Percentiles rank a stretch among this genome's conserved stretches.
phyloP scores from a whole-genome alignment of 2,329 filamentous ascomycete species.

The Neospermospora avenae region DNA sequence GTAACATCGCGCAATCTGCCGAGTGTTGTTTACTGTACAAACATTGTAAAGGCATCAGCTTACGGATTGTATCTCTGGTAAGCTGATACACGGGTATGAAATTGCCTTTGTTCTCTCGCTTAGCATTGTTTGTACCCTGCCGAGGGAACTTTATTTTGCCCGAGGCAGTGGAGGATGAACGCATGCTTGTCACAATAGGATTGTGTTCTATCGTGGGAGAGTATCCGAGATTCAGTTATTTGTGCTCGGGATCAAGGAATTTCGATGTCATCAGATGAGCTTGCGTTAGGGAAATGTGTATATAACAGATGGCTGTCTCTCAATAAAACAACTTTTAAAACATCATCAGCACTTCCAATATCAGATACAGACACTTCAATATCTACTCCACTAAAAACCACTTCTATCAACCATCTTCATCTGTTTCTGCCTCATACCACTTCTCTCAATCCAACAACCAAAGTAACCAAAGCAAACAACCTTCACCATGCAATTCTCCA shows the following conservation, averaged over 20 bases:
- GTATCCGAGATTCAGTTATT: neutral
- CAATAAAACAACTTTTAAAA: neutral
- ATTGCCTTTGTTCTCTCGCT: neutral
- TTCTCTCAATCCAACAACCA: neutral
- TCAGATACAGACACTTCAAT: neutral
- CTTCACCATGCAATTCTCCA: conserved; percentile 3
- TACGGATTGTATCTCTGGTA: neutral
- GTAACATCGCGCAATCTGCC: neutral
- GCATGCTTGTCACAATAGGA: neutral
- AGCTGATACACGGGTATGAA: neutral
- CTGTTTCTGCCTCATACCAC: neutral
- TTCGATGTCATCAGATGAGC: neutral
- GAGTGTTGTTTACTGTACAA: neutral
- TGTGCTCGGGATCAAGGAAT: neutral
- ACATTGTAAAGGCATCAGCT: neutral
- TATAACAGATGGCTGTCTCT: neutral
- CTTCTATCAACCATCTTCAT: neutral
- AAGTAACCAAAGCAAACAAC: neutral
- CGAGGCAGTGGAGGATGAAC: neutral
- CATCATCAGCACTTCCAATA: conserved; percentile 1
- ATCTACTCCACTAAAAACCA: neutral
- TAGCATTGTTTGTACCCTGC: neutral
- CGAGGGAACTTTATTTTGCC: neutral
- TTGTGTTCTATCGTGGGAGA: neutral
- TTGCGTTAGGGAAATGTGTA: neutral